Evolutionary conservation across 1,139 yeast species (phyloP), one percentile per base, ranked within the genome.

Genomic region (Arxiozyma slooffiae): DNA sequence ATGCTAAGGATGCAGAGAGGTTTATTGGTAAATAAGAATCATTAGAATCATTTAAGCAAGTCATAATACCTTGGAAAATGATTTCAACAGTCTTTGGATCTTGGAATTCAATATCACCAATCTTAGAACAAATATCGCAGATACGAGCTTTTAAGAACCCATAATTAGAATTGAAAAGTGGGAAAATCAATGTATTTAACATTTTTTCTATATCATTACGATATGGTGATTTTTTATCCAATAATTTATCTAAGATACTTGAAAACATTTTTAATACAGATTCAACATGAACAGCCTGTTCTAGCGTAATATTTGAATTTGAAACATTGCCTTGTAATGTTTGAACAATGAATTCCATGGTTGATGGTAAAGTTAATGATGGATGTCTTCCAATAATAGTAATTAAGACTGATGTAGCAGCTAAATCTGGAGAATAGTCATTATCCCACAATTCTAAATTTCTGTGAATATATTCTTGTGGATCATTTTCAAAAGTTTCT

Each of bases 101-200:
- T 34, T 71, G 62, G 57, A 85, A 81, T 46, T 77, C 73, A 38
- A 86, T 68, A 42, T 77, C 82, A n/a, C 90, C 79, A 61, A 86
- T 82, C 57, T 81, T 79, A 41, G 85, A 75, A 38, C 85, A 70
- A 43, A 87, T 76, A 59, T 89, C 96, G 67, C 95, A 84, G 0
- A 95, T 80, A 63, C 97, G 78, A 3, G 96, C 90, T 57, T 85
- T 78, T 59, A 92, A 72, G 59, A 89, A 89, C n/a, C 84, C 84
- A 66, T 71, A 78, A 18, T 74, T 73, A 6, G 86, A 81, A 14
- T 71, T 60, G 56, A 92, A 80, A 55, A 82, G 82, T 2, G 97
- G 96, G 54, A 87, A 72, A 22, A 90, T 82, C 59, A 79, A 77
- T 16, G 72, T 70, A 7, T 76, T 72, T 50, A 92, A 67, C 58